Evolutionary conservation across 495 filamentous ascomycete species (phyloP), one percentile per base, ranked within the genome.

Genomic region (Copromyces sp.): DNA sequence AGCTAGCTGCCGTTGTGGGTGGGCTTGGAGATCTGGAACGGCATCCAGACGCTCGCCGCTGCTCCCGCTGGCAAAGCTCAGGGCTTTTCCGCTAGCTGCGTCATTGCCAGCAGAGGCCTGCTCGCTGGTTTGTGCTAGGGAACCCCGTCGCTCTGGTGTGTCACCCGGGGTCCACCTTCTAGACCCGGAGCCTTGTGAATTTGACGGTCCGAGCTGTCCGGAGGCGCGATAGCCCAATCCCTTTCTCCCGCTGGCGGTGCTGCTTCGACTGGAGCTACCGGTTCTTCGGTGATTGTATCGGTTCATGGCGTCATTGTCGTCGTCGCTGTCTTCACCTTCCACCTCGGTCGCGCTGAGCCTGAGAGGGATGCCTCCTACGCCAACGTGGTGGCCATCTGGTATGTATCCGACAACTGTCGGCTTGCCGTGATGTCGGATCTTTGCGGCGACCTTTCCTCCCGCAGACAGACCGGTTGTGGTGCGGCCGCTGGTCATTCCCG

Each of bases 301-400:
- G 70, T 85, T 83, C 38, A 86, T 83, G 73, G 75, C 82, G 83
- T 41, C 77, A 45, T 93, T 91, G 69, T 97, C 93, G 42, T 93
- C 91, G 17, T 92, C 90, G 65, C 88, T 89, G 44, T 88, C 89
- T 74, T 90, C 93, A 75, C 94, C 94, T 69, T 94, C 94, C 5
- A 98, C 91, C 79, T 99, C 95, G 75, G 91, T 97, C 7, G 96
- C 96, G 81, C 93, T 97, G 72, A 99, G 84, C 61, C 95, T 90
- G 74, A 97, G 89, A 2, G 96, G 96, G 41, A 98, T 94, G 38
- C 90, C 92, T 17, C 89, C 92, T 0, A 87, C 85, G 14, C 87
- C 88, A 39, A 92, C 89, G 71, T 94, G 86, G 71, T 92, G 93
- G 20, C 86, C 90, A n/a, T 81, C 84, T 2, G 92, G 90, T 9